Conservation (phyloP, 2,329 filamentous ascomycete genomes). For the Spiromastix sp. region DNA sequence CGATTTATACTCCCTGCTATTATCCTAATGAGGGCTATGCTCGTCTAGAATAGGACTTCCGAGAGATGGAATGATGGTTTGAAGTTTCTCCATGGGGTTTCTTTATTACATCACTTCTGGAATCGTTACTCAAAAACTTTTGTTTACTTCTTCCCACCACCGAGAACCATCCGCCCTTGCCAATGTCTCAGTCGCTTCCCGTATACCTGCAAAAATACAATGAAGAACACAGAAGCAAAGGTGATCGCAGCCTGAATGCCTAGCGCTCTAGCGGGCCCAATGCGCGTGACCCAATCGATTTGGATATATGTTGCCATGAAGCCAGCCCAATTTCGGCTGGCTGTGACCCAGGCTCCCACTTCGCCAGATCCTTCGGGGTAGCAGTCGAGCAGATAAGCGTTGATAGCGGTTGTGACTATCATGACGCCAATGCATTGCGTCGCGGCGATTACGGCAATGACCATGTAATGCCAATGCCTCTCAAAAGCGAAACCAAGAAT, state of each 20-base stretch:
- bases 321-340: constrained; percentile 39
- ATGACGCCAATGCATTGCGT: constrained; percentile 48
- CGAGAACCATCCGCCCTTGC: too few relatives aligned
- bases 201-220: constrained; percentile 25
- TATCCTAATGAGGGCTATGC: too few relatives aligned
- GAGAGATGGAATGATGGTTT: too few relatives aligned
- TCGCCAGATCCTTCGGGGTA: constrained; percentile 48
- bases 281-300: constrained; percentile 38
- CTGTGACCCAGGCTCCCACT: constrained; percentile 44
- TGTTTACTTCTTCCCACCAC: too few relatives aligned
- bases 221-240: constrained; percentile 25
- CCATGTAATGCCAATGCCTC: constrained; percentile 43
- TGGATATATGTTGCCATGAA: constrained; percentile 46
- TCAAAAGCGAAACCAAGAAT: constrained; percentile 44
- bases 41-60: too few relatives aligned
- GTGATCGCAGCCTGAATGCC: constrained; percentile 38
- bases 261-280: constrained; percentile 36
- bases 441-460: constrained; percentile 40
- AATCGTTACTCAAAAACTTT: too few relatives aligned
- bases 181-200: constrained; percentile 29
- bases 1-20: too few relatives aligned
- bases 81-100: too few relatives aligned
- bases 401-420: constrained; percentile 43
- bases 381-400: constrained; percentile 43
- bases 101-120: too few relatives aligned